Base-by-base conservation (phyloP, 768 basidiomycete genomes). In the Collybia mongolica region DNA sequence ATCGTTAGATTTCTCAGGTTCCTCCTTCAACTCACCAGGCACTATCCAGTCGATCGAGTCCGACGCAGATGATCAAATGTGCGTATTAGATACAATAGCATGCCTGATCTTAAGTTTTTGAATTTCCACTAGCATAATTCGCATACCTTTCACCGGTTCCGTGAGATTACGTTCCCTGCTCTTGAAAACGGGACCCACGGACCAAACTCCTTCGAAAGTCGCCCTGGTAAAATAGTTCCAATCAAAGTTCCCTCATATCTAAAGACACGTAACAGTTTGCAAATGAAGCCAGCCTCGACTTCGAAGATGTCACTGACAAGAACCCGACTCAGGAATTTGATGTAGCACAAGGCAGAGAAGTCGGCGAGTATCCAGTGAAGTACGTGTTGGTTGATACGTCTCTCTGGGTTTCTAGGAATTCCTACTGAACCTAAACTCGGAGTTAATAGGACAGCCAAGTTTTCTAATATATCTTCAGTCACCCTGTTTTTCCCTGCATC, bases 51-150 rank as follows among this genome's bases (percentile, higher is more conserved):
- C 70, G 53, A 64, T 94, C 51, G 88, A 93, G 66, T 93, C 91
- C 15, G 94, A 97, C 55, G 88, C 88, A 28, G 94, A 96, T 67
- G 93, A 95, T 62, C 88, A 93, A 66, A 67, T 97, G 90, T 91
- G 66, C 59, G 22, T 15, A 9, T 15, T 38, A 32, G 3, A 23
- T 29, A 49, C 28, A 19, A 23, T 37, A 44, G 36, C 41, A 28
- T 14, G 23, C 26, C 4, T 45, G 24, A 6, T 32, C 39, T 26
- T 40, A 40, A 32, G 49, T 39, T 19, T 43, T 22, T 46, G 44
- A 22, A 49, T 46, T 29, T 47, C 28, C 38, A 40, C 36, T 56
- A 92, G 90, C 59, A 91, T 93, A 56, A 68, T 93, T 45, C 88
- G 87, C 43, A 65, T 97, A 22, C 93, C 94, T 1, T 96, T 97